These are phyloP conservation scores for Heracleum sosnowskyi DNA, from an alignment of 129 eudicot genomes.

Conservation along the genomic window DNA sequence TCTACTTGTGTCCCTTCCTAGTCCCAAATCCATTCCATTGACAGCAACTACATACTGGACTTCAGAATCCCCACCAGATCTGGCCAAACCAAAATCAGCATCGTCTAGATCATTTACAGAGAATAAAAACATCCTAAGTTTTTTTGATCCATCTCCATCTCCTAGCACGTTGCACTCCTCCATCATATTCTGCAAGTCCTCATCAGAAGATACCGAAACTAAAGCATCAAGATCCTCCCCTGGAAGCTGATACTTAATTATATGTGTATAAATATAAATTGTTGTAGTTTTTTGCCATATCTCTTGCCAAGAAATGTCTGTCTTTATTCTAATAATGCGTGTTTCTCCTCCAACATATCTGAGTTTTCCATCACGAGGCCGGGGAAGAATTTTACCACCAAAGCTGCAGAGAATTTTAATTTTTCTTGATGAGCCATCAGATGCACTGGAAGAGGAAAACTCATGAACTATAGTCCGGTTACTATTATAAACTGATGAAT, in stretches of 20 bases:
- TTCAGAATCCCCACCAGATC: slow-evolving; percentile 75
- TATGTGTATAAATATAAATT: not conserved
- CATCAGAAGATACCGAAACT: slow-evolving; percentile 32
- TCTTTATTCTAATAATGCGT: slow-evolving; percentile 50
- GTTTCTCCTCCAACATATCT: slow-evolving; percentile 96
- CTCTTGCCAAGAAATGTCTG: slow-evolving; percentile 72
- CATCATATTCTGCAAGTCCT: slow-evolving; percentile 43
- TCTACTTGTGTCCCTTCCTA: slow-evolving; percentile 37
- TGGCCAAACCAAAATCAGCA: slow-evolving; percentile 53
- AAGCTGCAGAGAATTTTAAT: slow-evolving; percentile 80
- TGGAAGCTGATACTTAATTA: slow-evolving; percentile 33
- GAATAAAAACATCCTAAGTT: slow-evolving; percentile 32
- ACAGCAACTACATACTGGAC: slow-evolving; percentile 85
- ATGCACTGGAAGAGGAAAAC: slow-evolving; percentile 45
- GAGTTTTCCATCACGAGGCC: slow-evolving; percentile 82
- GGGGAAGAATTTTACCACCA: slow-evolving; percentile 80
- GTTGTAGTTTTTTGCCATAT: slow-evolving; percentile 32
- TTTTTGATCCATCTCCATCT: slow-evolving; percentile 28
- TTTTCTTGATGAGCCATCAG: slow-evolving; percentile 37
- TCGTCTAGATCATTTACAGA: slow-evolving; percentile 41
- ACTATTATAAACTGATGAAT: slow-evolving; percentile 23
- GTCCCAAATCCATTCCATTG: slow-evolving; percentile 70
- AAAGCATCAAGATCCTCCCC: slow-evolving; percentile 32
- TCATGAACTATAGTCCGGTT: slow-evolving; percentile 22
- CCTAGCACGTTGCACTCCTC: slow-evolving; percentile 27